Evolutionary conservation across 2,329 filamentous ascomycete species (phyloP), one percentile per base, ranked within the genome.

Genomic region (Ploettnerulaceae sp.): DNA sequence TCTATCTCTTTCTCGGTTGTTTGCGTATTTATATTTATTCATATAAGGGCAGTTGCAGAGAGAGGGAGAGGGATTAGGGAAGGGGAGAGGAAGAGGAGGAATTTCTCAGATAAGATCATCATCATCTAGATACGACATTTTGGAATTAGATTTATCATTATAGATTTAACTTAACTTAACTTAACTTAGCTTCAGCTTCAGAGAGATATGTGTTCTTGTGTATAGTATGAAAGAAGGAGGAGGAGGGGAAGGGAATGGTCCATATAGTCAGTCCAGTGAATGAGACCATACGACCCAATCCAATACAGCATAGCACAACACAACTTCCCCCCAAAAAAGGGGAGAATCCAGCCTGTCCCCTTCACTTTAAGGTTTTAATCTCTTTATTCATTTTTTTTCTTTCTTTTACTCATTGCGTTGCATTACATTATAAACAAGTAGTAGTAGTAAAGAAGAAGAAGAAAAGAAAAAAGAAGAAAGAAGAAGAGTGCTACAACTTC

Each of bases 351-450:
- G 2, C 25, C 33, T 5, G 4, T 12, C 12, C 1, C 7, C 18
- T 24, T 4, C 12, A 2, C 20, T 3, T 24, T n/a, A n/a, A n/a
- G 18, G 20, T 7, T 36, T 36, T 24, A 21, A 20, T 20, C 17
- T 39, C 25, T 29, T 39, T 29, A 11, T 39, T 22, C 36, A 39
- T 39, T 39, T n/a, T n/a, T n/a, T n/a, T n/a, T n/a, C n/a, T n/a
- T n/a, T n/a, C n/a, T n/a, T n/a, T n/a, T n/a, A n/a, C n/a, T n/a
- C 21, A 33, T 5, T 33, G 5, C 31, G 5, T 33, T 15, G 34
- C 18, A 36, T 38, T 45, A 22, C 46, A 48, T 36, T 46, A 42
- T 46, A 38, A 47, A 47, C 29, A 41, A 42, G 31, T 29, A 31
- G 24, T 21, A 45, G 25, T 11, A 28, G 25, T 28, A 12, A 28